Conservation (phyloP, 2,329 filamentous ascomycete species). For the Ascochyta lentis region DNA sequence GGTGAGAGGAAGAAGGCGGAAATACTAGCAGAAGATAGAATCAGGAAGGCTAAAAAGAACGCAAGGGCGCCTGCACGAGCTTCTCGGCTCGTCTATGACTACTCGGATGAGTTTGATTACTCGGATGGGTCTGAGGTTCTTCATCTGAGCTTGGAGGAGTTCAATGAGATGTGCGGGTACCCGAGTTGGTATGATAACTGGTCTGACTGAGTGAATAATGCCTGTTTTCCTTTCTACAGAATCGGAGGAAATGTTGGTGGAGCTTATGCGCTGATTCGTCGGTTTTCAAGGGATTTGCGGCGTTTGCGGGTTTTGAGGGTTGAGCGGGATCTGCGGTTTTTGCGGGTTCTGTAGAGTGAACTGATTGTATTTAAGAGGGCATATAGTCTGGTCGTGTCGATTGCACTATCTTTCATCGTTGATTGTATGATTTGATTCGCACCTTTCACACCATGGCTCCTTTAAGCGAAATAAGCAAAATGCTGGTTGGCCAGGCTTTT, state of each 20-base stretch:
- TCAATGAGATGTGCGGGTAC: constrained; percentile 8
- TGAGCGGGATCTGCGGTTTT: neutral
- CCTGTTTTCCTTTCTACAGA: too few species aligned
- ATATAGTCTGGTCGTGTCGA: too few species aligned
- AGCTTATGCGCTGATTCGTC: neutral
- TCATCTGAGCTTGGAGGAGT: neutral
- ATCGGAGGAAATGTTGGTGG: too few species aligned
- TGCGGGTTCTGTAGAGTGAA: neutral
- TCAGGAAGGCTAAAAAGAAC: neutral
- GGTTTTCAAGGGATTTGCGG: neutral
- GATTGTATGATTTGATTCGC: neutral
- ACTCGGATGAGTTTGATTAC: neutral
- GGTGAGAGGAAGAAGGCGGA: neutral
- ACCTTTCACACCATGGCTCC: constrained; percentile 11
- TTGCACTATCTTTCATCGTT: too few species aligned
- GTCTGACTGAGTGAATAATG: neutral
- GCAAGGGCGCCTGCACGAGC: neutral
- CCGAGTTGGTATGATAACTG: constrained; percentile 9
- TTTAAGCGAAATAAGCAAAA: constrained; percentile 11
- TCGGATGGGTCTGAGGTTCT: neutral
- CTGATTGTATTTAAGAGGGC: too few species aligned
- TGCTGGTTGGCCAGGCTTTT: constrained; percentile 19
- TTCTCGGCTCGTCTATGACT: neutral
- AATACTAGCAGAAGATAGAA: too few species aligned
- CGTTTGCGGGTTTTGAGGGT: neutral